A percentile compares a stretch with the other conserved stretches of the same genome.
Conservation (phyloP, 2,329 filamentous ascomycete genomes). For the Cryphonectria nitschkei region DNA sequence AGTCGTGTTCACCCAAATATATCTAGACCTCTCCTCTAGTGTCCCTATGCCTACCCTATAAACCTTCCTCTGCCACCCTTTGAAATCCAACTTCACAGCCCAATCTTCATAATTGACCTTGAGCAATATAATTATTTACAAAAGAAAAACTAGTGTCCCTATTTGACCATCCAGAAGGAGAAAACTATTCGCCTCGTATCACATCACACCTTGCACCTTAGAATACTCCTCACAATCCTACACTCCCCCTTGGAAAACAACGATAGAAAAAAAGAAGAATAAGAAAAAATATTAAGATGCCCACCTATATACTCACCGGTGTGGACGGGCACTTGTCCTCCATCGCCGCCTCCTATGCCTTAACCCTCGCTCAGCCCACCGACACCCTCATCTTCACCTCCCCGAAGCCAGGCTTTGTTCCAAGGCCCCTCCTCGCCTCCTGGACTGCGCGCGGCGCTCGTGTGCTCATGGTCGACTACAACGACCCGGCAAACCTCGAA, state of each 20-base stretch:
- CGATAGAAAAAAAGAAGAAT: too few relatives aligned
- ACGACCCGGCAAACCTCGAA: slow-evolving; percentile 27
- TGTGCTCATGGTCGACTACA: slow-evolving; percentile 27
- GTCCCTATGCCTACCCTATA: not conserved
- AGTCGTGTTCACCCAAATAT: not conserved
- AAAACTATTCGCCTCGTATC: not conserved
- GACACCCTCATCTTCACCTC: slow-evolving; percentile 30
- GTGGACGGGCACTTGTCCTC: slow-evolving; percentile 30
- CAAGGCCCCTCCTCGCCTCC: slow-evolving; percentile 8
- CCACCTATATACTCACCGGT: slow-evolving; percentile 30
- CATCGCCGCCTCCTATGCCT: slow-evolving; percentile 28
- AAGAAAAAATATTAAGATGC: slow-evolving; percentile 14
- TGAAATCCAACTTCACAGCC: not conserved
- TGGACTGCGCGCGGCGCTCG: slow-evolving; percentile 22
- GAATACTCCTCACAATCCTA: not conserved
- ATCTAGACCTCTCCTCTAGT: not conserved
- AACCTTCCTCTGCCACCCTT: not conserved
- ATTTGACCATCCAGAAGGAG: not conserved
- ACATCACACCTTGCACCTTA: not conserved
- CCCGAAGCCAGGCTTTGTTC: slow-evolving; percentile 20
- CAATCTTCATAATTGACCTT: not conserved
- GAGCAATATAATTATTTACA: not conserved
- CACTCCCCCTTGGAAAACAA: too few relatives aligned
- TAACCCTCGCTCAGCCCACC: slow-evolving; percentile 27
- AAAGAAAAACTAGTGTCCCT: not conserved